phyloP scores from a whole-genome alignment of 108 stramenopile genomes.

The Chaetoceros tenuissimus region DNA sequence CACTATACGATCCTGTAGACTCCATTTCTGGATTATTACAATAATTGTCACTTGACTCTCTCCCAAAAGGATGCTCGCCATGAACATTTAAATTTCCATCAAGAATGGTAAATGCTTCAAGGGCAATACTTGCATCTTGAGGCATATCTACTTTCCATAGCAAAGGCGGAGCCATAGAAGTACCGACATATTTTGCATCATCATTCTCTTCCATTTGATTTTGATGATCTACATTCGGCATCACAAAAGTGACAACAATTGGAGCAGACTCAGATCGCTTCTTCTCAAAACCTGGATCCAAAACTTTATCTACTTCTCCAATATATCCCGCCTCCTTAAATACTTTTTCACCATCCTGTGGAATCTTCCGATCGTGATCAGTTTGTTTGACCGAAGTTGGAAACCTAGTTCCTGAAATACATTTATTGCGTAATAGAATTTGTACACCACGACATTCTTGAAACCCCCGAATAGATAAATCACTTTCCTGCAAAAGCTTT shows the following conservation, averaged over 20 bases:
- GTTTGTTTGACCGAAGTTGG: neutral
- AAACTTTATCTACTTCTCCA: neutral
- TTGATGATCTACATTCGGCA: constrained; percentile 20
- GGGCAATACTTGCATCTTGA: constrained; percentile 25
- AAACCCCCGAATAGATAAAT: neutral
- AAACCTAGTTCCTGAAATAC: neutral
- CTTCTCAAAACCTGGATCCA: neutral
- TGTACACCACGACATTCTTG: neutral
- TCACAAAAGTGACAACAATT: constrained; percentile 32
- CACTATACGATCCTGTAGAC: constrained; percentile 16
- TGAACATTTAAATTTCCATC: constrained; percentile 42
- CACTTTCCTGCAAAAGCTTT: neutral
- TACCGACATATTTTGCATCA: constrained; percentile 12
- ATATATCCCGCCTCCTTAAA: constrained; percentile 18
- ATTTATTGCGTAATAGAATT: neutral
- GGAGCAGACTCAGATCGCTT: constrained; percentile 5
- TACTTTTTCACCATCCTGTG: neutral
- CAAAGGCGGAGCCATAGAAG: constrained; percentile 34
- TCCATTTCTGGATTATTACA: neutral
- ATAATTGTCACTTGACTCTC: neutral
- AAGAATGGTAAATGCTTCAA: constrained; percentile 67
- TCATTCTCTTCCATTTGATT: constrained; percentile 3
- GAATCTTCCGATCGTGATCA: neutral
- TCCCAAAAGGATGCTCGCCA: neutral
- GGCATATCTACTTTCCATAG: constrained; percentile 80